Conservation (phyloP, 768 basidiomycete species). For the Agrocybe pediades region DNA sequence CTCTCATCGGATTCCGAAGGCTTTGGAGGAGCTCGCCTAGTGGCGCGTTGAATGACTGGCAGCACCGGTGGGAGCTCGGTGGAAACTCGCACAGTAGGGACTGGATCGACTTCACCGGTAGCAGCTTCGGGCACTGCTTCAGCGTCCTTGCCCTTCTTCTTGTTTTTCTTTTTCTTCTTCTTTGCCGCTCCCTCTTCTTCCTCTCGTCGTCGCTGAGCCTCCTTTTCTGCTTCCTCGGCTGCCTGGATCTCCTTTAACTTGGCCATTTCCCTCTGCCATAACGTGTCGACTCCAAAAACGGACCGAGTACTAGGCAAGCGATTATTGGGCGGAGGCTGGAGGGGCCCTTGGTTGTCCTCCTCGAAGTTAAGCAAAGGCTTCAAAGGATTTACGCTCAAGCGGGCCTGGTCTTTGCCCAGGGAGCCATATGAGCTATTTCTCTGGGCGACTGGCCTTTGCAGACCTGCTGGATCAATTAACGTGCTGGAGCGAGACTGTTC, state of each 20-base stretch:
- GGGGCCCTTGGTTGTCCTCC: constrained; percentile 47
- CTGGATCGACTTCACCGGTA: no score
- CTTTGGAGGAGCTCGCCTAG: constrained; percentile 38
- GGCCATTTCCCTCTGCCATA: constrained; percentile 88
- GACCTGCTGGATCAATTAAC: constrained; percentile 69
- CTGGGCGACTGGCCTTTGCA: constrained; percentile 52
- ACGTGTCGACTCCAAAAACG: constrained; percentile 92
- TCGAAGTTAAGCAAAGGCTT: constrained; percentile 72
- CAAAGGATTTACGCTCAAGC: constrained; percentile 49
- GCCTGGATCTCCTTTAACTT: constrained; percentile 81
- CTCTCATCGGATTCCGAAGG: constrained; percentile 47
- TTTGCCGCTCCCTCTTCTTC: constrained; percentile 47
- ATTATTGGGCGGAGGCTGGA: constrained; percentile 22
- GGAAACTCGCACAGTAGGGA: no score
- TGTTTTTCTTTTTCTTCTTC: constrained; percentile 50
- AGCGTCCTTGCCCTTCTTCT: constrained; percentile 38
- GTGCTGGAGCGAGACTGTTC: constrained; percentile 59
- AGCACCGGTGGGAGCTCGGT: constrained; percentile 39
- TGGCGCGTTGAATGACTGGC: constrained; percentile 42
- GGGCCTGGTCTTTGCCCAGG: constrained; percentile 31
- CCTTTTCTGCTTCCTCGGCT: constrained; percentile 59
- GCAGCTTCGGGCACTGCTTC: constrained; percentile 17
- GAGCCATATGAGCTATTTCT: constrained; percentile 45
- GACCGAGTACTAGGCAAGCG: constrained; percentile 49
- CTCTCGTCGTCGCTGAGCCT: constrained; percentile 47